phyloP scores from a whole-genome alignment of 169 alveolate species.

The Blepharisma undulans region DNA sequence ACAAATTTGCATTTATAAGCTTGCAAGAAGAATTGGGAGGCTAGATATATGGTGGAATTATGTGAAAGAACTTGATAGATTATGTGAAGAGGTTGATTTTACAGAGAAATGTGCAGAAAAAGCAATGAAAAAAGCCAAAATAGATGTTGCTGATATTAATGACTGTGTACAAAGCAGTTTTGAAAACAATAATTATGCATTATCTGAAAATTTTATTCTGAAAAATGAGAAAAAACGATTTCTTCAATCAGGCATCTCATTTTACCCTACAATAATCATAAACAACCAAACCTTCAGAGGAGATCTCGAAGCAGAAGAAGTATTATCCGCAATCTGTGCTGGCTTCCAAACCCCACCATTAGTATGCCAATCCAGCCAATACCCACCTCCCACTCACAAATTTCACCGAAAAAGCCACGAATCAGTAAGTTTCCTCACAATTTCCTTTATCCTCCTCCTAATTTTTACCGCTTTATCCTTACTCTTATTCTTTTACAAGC shows the following conservation, averaged over 20 bases:
- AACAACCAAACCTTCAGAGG: slow-evolving; percentile 57
- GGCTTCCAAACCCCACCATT: slow-evolving; percentile 47
- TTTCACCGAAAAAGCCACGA: neutral
- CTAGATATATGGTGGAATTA: slow-evolving; percentile 36
- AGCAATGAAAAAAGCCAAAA: slow-evolving; percentile 23
- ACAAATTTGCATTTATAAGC: slow-evolving; percentile 31
- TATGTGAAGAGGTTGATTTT: neutral
- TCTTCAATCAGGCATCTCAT: slow-evolving; percentile 41
- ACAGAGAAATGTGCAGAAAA: slow-evolving; percentile 37
- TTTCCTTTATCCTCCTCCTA: slow-evolving; percentile 37
- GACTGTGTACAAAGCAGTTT: slow-evolving; percentile 52
- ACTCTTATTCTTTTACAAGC: slow-evolving; percentile 54
- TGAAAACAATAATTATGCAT: neutral
- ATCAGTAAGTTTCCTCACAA: neutral
- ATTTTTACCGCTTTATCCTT: slow-evolving; percentile 40
- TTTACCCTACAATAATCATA: slow-evolving; percentile 55
- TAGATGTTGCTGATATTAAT: slow-evolving; percentile 16
- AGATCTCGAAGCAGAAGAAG: slow-evolving; percentile 51
- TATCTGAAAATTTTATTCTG: slow-evolving; percentile 46
- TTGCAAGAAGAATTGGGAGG: neutral
- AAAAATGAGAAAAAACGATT: slow-evolving; percentile 40
- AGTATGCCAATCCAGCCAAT: slow-evolving; percentile 27
- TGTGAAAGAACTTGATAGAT: neutral
- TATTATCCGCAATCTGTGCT: slow-evolving; percentile 57
- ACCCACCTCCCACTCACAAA: too few relatives aligned